Evolutionary conservation across 2,329 filamentous ascomycete genomes (phyloP).

Genomic region (Emmonsiellopsis sp.): DNA sequence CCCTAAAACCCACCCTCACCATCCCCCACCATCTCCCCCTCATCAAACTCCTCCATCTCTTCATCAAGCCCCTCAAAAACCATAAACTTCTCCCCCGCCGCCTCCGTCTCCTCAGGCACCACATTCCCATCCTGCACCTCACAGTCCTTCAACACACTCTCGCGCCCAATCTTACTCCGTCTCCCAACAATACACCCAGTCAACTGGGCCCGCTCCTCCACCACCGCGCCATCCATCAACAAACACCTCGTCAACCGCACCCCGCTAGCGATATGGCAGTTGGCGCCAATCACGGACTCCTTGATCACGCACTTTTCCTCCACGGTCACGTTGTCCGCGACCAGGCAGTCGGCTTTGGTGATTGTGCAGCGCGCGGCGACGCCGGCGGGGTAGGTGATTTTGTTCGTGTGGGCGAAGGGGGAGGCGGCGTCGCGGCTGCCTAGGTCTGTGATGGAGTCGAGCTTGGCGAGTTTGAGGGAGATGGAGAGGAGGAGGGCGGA

Average conservation of each 20-base stretch:
- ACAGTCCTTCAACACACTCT: conserved; percentile 72
- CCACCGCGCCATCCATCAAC: conserved; percentile 81
- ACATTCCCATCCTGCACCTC: conserved; percentile 83
- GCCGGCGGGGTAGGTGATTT: conserved; percentile 74
- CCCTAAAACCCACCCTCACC: conserved; percentile 15
- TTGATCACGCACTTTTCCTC: conserved; percentile 89
- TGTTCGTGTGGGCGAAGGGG: conserved; percentile 67
- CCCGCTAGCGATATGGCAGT: conserved; percentile 78
- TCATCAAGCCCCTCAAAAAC: conserved; percentile 38
- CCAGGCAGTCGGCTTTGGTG: conserved; percentile 68
- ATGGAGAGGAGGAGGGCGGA: conserved; percentile 70
- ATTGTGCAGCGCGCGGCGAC: conserved; percentile 75
- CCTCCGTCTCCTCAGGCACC: conserved; percentile 66
- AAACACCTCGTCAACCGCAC: conserved; percentile 79
- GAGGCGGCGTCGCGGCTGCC: conserved; percentile 51
- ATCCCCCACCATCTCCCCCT: conserved; percentile 20
- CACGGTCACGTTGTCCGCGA: conserved; percentile 81
- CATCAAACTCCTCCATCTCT: conserved; percentile 24
- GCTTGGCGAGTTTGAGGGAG: conserved; percentile 78
- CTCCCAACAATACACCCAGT: conserved; percentile 81
- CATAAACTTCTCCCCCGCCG: conserved; percentile 56
- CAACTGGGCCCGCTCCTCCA: conserved; percentile 76
- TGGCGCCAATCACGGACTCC: conserved; percentile 77
- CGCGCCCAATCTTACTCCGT: conserved; percentile 73
- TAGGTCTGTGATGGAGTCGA: conserved; percentile 47